A percentile compares a stretch with the other conserved stretches of the same genome.
phyloP scores from a whole-genome alignment of 352 stramenopile species.

The Phytophthora ramorum region DNA sequence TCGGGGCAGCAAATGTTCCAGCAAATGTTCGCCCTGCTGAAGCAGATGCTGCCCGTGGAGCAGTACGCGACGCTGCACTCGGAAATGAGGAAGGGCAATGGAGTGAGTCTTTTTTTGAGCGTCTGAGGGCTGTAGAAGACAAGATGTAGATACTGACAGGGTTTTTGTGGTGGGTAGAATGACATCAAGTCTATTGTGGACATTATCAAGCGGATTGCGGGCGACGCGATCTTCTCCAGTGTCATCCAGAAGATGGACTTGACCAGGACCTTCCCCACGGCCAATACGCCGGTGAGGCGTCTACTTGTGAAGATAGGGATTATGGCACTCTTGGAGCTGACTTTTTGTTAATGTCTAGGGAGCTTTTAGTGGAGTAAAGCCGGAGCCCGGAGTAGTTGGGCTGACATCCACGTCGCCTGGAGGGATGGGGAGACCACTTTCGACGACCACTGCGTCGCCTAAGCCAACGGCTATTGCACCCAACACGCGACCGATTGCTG shows the following conservation, averaged over 20 bases:
- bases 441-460: slow-evolving; percentile 27
- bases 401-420: slow-evolving; percentile 34
- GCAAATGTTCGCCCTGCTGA: slow-evolving; percentile 87
- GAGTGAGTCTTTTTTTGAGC: slow-evolving; percentile 34
- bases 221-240: slow-evolving; percentile 80
- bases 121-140: not conserved
- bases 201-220: slow-evolving; percentile 87
- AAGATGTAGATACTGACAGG: not conserved
- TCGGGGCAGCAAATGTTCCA: slow-evolving; percentile 88
- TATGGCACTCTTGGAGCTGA: slow-evolving; percentile 3
- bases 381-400: slow-evolving; percentile 34
- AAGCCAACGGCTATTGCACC: slow-evolving; percentile 38
- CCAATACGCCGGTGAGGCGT: slow-evolving; percentile 20
- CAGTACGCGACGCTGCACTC: slow-evolving; percentile 82
- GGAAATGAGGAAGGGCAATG: slow-evolving; percentile 86
- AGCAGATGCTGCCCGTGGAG: slow-evolving; percentile 86
- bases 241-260: slow-evolving; percentile 89
- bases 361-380: slow-evolving; percentile 36
- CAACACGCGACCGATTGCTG: slow-evolving; percentile 41
- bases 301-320: too few relatives aligned
- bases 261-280: slow-evolving; percentile 62
- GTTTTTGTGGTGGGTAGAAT: slow-evolving; percentile 31
- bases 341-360: slow-evolving; percentile 20
- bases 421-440: slow-evolving; percentile 31
- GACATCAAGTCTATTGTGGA: slow-evolving; percentile 90